Percentiles rank a stretch among this genome's conserved stretches.
Conservation (phyloP, 2,329 filamentous ascomycete genomes). For the Pseudogymnoascus sp. region DNA sequence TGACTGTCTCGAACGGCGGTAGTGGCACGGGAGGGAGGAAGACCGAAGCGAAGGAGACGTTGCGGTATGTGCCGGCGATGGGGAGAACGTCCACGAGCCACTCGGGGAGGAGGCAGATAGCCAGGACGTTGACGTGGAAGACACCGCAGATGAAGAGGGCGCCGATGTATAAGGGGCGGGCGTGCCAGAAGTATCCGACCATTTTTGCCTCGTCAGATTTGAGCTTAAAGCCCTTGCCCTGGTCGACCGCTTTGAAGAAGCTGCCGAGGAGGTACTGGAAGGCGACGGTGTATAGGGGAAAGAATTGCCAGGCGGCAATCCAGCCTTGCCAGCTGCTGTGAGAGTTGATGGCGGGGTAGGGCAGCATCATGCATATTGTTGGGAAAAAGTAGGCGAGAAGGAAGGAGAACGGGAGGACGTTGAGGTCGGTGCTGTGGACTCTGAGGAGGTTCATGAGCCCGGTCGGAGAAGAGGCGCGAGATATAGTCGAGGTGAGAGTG, state of each 20-base stretch:
- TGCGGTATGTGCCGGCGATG: background rate
- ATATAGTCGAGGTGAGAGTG: background rate
- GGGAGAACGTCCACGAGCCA: background rate
- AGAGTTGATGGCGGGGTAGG: background rate
- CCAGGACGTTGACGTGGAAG: constrained; percentile 1
- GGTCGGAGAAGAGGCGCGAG: background rate
- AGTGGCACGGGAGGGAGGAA: background rate
- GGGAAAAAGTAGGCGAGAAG: background rate
- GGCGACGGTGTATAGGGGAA: background rate
- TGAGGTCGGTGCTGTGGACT: background rate
- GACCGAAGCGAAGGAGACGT: background rate
- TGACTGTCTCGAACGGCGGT: background rate
- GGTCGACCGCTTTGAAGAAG: constrained; percentile 1
- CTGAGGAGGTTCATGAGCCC: background rate
- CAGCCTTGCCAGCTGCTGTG: constrained; percentile 3
- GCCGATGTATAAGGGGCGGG: background rate
- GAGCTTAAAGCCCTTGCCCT: background rate
- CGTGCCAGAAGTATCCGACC: background rate
- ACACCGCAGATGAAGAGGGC: background rate
- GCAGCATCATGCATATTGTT: constrained; percentile 1
- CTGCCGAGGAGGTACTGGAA: background rate
- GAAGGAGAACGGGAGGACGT: background rate
- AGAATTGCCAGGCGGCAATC: background rate
- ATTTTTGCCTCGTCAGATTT: constrained; percentile 6
- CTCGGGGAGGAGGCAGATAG: background rate